Evolutionary conservation across 2,329 filamentous ascomycete species (phyloP), one percentile per base, ranked within the genome.

Genomic region (Mycosphaerella sp.): DNA sequence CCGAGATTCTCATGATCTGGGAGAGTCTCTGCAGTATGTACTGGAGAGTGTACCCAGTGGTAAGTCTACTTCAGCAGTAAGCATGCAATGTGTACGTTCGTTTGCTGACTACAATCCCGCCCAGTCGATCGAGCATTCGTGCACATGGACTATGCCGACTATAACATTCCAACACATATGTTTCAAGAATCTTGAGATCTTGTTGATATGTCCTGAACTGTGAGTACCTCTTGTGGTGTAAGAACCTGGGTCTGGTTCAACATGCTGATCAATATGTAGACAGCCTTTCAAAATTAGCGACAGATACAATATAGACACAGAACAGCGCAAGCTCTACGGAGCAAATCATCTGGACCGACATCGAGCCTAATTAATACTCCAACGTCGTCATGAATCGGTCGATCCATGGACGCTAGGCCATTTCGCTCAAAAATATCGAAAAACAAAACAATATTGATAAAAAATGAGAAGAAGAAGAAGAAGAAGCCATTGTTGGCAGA

Each of bases 1-100:
- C 58, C 82, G 86, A 61, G 87, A 93, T 67, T 87, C 82, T 58
- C 88, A 94, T 69, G 88, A 94, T 68, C 70, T 94, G 47, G 81
- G 81, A 41, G 86, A 90, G 74, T 82, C 80, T 52, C 68, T 94
- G 69, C 86, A 89, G 62, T 90, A 93, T 70, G 87, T 93, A 55
- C 75, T 93, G 30, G 88, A 93, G 71, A 87, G 85, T 52, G 85
- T 93, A 36, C 87, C 87, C 18, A 85, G 84, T 58, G 87, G 62
- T 63, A 32, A 62, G 59, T 63, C 27, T n/a, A 30, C 13, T 1
- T 18, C 44, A 10, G 17, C 2, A n/a, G 6, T 14, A 4, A 10
- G 16, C 14, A 4, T 36, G 17, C 17, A 27, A 9, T 39, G 14
- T 5, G 13, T 46, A 12, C 13, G 7, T 50, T 16, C 7, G 21